Base-by-base conservation (phyloP, 1,139 yeast genomes). In the Candida anutae region DNA sequence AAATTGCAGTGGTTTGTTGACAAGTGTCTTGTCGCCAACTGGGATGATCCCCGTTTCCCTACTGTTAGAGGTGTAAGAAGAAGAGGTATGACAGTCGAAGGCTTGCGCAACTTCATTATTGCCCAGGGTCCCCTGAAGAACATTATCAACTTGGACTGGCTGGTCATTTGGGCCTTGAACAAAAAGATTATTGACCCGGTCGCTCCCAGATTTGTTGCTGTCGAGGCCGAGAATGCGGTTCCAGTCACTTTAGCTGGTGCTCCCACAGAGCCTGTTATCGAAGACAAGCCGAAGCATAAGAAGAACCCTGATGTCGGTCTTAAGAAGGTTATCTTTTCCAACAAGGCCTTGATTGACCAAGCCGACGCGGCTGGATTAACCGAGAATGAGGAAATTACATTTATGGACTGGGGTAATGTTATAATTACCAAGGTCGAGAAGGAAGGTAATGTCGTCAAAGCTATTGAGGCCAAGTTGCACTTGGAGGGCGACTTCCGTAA, bases 1-100 rank as follows among this genome's bases (percentile, higher is more conserved):
- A 90, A 90, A 69, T 70, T 90, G 50, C 97, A 90, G 66, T 88
- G 96, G 96, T 85, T 90, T 58, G 97, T 90, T 39, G 96, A 90
- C 66, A 80, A 84, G 55, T 64, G 73, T 22, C 69, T 78, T 45
- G 98, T 90, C 35, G 48, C 72, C 21, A 87, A 85, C 62, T 90
- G 98, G 98, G 95, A 88, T 52, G 98, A 90, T 60, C 97, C 98
- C 46, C 75, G 98, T 58, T 90, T 90, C 87, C 98, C 98, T 43
- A 90, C 98, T 27, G 95, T 88, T 23, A 78, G 95, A 62, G 97
- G 97, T 67, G 95, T 88, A 31, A 83, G 96, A 69, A 79, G 97
- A 72, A 82, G 98, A 68, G 98, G 98, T 68, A 90, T 90, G 97
- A 78, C 95, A 25, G 93, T 90, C 39, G 96, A 90, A 63, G 97